Evolutionary conservation across 495 filamentous ascomycete species (phyloP).

Genomic region (Lichenothelia convexa): DNA sequence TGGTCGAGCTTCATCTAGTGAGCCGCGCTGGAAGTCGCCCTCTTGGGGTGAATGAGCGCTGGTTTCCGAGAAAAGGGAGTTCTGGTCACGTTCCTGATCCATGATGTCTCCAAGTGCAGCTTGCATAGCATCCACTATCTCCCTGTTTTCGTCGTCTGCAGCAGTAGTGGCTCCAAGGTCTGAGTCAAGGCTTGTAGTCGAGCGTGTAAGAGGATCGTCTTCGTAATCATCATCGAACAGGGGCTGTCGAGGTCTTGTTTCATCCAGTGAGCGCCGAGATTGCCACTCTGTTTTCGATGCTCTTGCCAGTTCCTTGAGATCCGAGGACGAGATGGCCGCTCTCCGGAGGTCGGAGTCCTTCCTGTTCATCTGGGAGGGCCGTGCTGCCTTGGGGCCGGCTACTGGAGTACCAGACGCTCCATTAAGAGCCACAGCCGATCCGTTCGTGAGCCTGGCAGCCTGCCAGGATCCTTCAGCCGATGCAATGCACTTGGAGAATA

Average conservation of each 20-base stretch:
- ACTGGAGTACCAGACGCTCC: too few relatives aligned
- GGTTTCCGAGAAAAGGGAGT: constrained; percentile 28
- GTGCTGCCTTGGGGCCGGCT: not conserved
- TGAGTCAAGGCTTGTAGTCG: constrained; percentile 36
- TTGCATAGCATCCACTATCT: constrained; percentile 82
- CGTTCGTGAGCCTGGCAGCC: constrained; percentile 1
- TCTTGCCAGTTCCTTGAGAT: constrained; percentile 27
- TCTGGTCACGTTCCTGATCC: constrained; percentile 45
- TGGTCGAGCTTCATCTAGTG: constrained; percentile 29
- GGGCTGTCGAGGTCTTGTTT: constrained; percentile 33
- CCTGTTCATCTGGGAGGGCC: not conserved
- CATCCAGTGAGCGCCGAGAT: constrained; percentile 36
- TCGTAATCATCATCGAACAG: constrained; percentile 52
- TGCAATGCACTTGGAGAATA: constrained; percentile 89
- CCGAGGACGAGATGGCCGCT: constrained; percentile 38
- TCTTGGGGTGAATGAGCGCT: constrained; percentile 29
- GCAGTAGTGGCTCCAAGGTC: constrained; percentile 15
- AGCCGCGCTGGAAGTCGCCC: constrained; percentile 33
- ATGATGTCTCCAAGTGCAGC: constrained; percentile 89
- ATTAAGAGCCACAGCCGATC: constrained; percentile 4
- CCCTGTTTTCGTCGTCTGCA: constrained; percentile 22
- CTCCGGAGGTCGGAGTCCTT: constrained; percentile 31
- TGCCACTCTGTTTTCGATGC: constrained; percentile 10
- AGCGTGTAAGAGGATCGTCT: constrained; percentile 40
- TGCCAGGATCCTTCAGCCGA: constrained; percentile 55